These are phyloP conservation scores for Primulina eburnea DNA, from an alignment of 257 asterid species.

Conservation along the genomic window DNA sequence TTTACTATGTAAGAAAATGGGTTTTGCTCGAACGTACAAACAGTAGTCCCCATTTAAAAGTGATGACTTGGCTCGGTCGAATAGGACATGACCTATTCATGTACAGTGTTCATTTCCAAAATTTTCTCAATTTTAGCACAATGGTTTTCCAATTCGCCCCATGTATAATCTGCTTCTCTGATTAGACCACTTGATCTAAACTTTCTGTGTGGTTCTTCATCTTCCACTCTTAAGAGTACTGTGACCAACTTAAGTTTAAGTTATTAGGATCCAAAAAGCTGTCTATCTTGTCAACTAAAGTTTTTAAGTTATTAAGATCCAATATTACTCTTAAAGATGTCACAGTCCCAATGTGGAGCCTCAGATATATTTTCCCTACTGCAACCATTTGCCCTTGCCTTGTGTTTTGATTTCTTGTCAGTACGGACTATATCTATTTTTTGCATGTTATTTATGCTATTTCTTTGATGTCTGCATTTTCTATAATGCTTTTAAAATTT, in stretches of 20 bases:
- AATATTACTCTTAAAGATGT: no score
- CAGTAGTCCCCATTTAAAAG: not conserved
- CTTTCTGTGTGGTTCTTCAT: not conserved
- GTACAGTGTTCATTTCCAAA: not conserved
- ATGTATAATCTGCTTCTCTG: not conserved
- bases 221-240: not conserved
- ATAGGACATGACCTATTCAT: not conserved
- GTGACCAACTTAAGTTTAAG: not conserved
- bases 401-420: not conserved
- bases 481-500: not conserved
- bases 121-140: not conserved
- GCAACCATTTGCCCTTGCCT: not conserved
- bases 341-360: no score
- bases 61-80: not conserved
- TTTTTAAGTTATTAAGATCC: no score
- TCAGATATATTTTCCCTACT: not conserved
- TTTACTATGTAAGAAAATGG: not conserved
- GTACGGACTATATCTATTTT: not conserved
- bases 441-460: constrained; percentile 19
- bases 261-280: not conserved
- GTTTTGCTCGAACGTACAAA: not conserved
- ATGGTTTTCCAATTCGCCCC: not conserved
- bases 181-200: not conserved
- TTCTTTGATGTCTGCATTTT: constrained; percentile 2
- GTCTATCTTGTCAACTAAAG: not conserved